Base-by-base conservation (phyloP, 1,284 basidiomycete species). In the Trametes versicolor region DNA sequence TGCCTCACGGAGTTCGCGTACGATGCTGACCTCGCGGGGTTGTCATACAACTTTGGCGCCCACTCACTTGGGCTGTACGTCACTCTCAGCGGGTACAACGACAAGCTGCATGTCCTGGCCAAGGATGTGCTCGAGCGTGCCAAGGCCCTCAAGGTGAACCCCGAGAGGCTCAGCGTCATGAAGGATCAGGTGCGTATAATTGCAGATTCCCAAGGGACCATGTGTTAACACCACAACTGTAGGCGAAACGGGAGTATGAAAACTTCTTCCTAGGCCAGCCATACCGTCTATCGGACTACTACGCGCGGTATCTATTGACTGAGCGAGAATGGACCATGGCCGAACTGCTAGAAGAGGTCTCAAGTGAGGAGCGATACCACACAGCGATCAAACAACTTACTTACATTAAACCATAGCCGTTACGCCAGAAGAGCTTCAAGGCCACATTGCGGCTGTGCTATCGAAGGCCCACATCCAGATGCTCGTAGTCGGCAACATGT, bases 181-280 rank as follows among this genome's bases (percentile, higher is more conserved):
- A 93, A 92, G 75, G 96, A 99, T 78, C 89, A 94, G 80, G 93
- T 93, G 68, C 70, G 80, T 57, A 1, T 1, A n/a, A n/a, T 32
- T 6, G 15, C 5, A 34, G 27, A 23, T 21, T 3, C 45, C n/a
- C 1, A 48, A 6, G 17, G 39, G 37, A 21, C n/a, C 10, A 8
- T 10, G n/a, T 64, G 29, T 29, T 64, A 17, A 58, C 55, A 34
- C 50, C 10, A 10, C 9, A 4, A 45, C 60, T 15, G 51, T 70
- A 94, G 90, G 80, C 88, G 43, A 87, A 87, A 75, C 85, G 88
- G 66, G 86, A 90, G 65, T 95, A 91, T 86, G 85, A 90, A 70
- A 99, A 99, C 79, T 96, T 96, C 78, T 90, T 89, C 77, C 85
- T 98, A 66, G 88, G 88, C 29, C 93, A 96, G 76, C 93, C 95